phyloP scores from a whole-genome alignment of 192 early-diverging fungal species.

The Dissophora globulifera region DNA sequence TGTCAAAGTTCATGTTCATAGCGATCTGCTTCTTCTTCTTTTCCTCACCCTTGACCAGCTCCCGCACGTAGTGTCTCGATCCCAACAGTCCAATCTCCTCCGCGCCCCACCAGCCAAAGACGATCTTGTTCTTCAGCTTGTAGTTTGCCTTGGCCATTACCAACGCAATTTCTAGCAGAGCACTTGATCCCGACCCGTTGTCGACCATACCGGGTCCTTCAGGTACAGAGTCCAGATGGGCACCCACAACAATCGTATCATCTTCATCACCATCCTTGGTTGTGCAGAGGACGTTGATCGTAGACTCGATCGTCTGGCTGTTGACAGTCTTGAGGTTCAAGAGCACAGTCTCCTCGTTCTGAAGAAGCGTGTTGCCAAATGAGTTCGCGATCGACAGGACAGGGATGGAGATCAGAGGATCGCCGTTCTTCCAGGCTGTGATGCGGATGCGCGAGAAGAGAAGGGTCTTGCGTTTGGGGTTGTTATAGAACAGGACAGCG shows the following conservation, averaged over 20 bases:
- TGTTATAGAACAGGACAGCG: constrained; percentile 69
- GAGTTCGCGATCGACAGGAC: constrained; percentile 68
- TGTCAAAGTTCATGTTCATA: constrained; percentile 77
- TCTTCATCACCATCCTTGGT: constrained; percentile 54
- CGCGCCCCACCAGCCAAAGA: constrained; percentile 81
- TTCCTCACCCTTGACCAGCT: constrained; percentile 55
- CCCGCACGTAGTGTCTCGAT: constrained; percentile 67
- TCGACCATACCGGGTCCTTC: constrained; percentile 78
- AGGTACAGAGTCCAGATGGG: constrained; percentile 76
- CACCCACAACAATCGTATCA: constrained; percentile 68
- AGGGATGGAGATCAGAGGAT: constrained; percentile 69
- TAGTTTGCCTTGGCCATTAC: constrained; percentile 58
- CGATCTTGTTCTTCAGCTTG: constrained; percentile 64
- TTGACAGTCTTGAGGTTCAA: constrained; percentile 62
- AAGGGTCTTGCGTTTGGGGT: constrained; percentile 53
- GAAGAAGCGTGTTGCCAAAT: constrained; percentile 60
- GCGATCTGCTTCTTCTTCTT: constrained; percentile 60
- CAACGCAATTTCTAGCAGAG: constrained; percentile 69
- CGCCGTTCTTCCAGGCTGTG: constrained; percentile 72
- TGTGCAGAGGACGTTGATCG: constrained; percentile 72
- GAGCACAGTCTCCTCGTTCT: constrained; percentile 27
- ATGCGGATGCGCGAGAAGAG: constrained; percentile 64
- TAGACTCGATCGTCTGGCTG: constrained; percentile 62
- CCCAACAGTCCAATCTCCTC: constrained; percentile 78
- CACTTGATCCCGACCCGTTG: constrained; percentile 71